A percentile compares a stretch with the other conserved stretches of the same genome.
These are phyloP conservation scores for Eucalyptus regnans DNA, from an alignment of 345 rosid genomes.

Conservation along the genomic window DNA sequence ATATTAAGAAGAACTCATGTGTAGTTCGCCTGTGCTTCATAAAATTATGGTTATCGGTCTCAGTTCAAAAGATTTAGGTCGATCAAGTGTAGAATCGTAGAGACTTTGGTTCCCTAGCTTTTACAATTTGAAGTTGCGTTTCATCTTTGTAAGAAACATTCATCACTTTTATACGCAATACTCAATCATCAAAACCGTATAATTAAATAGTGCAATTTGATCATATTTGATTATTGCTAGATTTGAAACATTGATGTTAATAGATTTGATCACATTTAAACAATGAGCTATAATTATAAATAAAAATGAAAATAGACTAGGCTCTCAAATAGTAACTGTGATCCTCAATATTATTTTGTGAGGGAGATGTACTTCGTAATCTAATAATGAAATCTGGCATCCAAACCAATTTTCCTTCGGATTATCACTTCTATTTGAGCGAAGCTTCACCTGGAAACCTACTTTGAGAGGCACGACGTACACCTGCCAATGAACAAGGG, in stretches of 20 bases:
- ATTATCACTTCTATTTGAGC: neutral
- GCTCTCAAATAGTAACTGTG: rapidly evolving
- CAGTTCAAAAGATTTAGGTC: neutral
- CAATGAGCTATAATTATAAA: neutral
- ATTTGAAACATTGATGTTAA: neutral
- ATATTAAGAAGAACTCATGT: neutral
- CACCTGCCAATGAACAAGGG: neutral
- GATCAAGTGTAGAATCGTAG: neutral
- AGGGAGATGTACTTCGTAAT: neutral
- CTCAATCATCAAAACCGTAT: neutral
- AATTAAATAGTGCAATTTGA: neutral
- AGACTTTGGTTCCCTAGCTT: neutral
- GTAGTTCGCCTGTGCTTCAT: neutral
- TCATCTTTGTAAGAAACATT: neutral
- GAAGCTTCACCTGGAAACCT: neutral
- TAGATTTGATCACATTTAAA: neutral
- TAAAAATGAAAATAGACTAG: too few species aligned
- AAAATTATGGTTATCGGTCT: neutral
- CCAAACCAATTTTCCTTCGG: neutral
- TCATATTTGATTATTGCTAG: neutral
- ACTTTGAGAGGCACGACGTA: neutral
- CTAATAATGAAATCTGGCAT: neutral
- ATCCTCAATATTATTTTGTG: neutral
- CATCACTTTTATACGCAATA: neutral
- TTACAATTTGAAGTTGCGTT: neutral